Percentiles rank a stretch among this genome's conserved stretches.
phyloP scores from a whole-genome alignment of 495 filamentous ascomycete genomes.

The Neurospora cerealis region DNA sequence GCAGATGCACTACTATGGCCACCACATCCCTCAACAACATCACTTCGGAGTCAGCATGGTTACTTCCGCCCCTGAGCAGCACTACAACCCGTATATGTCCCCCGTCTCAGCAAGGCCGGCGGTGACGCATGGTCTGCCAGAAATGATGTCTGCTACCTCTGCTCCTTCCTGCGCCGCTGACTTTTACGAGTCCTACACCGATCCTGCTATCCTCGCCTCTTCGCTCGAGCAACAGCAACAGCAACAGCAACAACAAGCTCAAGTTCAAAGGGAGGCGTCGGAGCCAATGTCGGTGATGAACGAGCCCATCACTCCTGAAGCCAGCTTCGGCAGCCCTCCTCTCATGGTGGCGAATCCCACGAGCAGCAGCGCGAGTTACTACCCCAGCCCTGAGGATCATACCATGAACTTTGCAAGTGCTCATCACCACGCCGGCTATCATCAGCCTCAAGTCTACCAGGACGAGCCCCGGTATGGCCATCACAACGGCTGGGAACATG shows the following conservation, averaged over 20 bases:
- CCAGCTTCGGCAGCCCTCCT: background rate
- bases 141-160: background rate
- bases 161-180: background rate
- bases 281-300: background rate
- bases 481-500: background rate
- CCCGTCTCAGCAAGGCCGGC: background rate
- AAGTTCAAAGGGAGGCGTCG: background rate
- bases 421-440: background rate
- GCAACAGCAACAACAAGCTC: background rate
- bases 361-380: background rate
- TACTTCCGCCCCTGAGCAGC: background rate
- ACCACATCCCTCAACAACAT: background rate
- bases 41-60: background rate
- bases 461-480: background rate
- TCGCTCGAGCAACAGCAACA: background rate
- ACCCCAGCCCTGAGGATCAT: background rate
- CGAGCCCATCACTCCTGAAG: slow-evolving; percentile 12
- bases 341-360: background rate
- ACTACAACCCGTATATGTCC: background rate
- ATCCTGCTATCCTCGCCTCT: background rate
- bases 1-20: background rate
- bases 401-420: background rate
- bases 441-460: background rate
- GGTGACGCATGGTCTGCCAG: background rate
- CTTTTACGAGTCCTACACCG: background rate